phyloP scores from a whole-genome alignment of 495 filamentous ascomycete genomes.

The Aspergillus sclerotioniger region DNA sequence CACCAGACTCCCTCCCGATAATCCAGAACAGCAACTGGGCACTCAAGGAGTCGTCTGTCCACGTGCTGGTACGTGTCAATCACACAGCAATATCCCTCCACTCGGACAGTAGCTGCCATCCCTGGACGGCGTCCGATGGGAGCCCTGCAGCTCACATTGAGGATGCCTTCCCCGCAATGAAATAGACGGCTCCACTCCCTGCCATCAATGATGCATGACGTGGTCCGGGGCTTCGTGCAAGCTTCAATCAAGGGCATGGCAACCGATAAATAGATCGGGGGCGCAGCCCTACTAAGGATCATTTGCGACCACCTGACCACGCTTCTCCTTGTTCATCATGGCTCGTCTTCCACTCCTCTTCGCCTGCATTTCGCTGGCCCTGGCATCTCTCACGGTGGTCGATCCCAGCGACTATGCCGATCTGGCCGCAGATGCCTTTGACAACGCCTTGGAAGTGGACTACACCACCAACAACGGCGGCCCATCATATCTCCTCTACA shows the following conservation, averaged over 20 bases:
- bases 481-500: neutral
- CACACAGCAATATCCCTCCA: no score
- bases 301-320: neutral
- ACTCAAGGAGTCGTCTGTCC: neutral
- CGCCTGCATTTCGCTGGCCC: neutral
- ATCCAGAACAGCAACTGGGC: neutral
- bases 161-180: no score
- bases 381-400: constrained; percentile 12
- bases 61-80: neutral
- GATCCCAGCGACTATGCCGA: constrained; percentile 16
- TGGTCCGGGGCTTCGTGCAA: no score
- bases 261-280: no score
- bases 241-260: no score
- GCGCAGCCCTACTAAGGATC: neutral
- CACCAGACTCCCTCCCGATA: neutral
- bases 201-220: no score
- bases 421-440: constrained; percentile 9
- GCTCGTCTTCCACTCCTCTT: neutral
- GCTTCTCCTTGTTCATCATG: neutral
- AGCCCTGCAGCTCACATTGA: no score
- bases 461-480: neutral
- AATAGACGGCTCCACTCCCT: no score
- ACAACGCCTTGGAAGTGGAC: constrained; percentile 10
- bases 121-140: no score
- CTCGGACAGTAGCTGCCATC: no score